Evolutionary conservation across 257 asterid species (phyloP), one percentile per base, ranked within the genome.

Genomic region (Nicotiana noctiflora): DNA sequence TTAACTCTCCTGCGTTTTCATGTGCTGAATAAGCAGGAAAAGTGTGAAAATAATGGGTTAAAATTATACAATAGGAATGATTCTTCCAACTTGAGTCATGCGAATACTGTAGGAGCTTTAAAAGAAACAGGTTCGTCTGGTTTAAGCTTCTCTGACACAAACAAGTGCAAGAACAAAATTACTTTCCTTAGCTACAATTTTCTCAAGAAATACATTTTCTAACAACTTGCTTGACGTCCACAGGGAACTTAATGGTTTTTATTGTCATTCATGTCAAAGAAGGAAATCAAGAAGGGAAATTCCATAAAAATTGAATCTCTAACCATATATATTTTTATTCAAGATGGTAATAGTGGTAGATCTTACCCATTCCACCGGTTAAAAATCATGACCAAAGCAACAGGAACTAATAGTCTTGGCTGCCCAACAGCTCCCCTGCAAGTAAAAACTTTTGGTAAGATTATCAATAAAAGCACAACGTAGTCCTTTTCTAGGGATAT

Each of bases 291-390:
- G n/a, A 34, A 70, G 37, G 15, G 60, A 4, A 15, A 0, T 46
- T 19, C 3, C 2, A 6, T 13, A 0, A 72, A 74, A 9, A 25
- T 3, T 74, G 0, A 8, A 15, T 74, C 40, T 49, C 15, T 3
- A 72, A 10, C 34, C 44, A 74, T 0, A 32, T 34, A 17, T 32
- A 32, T 32, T 68, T 23, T 49, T 74, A 6, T 12, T 14, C 61
- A 49, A 49, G 15, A n/a, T 74, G 44, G 61, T 49, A 23, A 74
- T 49, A 74, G 79, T 7, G 61, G 17, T 75, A 65, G 77, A 67
- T 25, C 89, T 84, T 87, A 93, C 99, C 81, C 93, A 21, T 95
- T 95, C 99, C 99, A 95, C 82, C 98, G 92, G 80, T 91, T 93
- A 82, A 84, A 95, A 77, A 95, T 57, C 98, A 95, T 88, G 89